Evolutionary conservation across 2,329 filamentous ascomycete genomes (phyloP).

Genomic region (Lasiodiplodia hormozganensis): DNA sequence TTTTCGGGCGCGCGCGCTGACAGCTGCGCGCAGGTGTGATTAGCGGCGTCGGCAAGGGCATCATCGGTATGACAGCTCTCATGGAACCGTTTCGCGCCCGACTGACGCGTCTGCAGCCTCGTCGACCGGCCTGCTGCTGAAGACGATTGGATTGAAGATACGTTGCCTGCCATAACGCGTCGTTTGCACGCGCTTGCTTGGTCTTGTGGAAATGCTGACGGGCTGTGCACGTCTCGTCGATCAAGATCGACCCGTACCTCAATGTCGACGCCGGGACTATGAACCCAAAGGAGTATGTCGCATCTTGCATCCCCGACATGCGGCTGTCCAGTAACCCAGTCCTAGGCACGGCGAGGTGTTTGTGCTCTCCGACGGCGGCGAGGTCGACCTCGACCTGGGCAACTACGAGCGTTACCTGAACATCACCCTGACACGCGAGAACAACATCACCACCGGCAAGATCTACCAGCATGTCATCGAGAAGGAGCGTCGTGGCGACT

Average conservation of each 20-base stretch:
- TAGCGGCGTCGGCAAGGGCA: constrained; percentile 68
- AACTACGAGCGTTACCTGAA: constrained; percentile 84
- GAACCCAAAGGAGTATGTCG: constrained; percentile 67
- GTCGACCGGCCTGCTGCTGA: constrained; percentile 76
- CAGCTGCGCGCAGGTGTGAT: constrained; percentile 55
- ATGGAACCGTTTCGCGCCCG: constrained; percentile 30
- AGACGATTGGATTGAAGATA: constrained; percentile 81
- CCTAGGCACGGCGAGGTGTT: constrained; percentile 82
- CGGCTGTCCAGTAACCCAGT: constrained; percentile 6
- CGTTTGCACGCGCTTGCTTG: constrained; percentile 5
- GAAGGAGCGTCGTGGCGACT: constrained; percentile 74
- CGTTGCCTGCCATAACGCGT: constrained; percentile 45
- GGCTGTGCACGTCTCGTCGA: constrained; percentile 63
- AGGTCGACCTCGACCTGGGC: constrained; percentile 76
- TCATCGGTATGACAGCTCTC: constrained; percentile 63
- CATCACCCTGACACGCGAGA: constrained; percentile 80
- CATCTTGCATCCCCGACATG: constrained; percentile 13
- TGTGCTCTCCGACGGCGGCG: constrained; percentile 83
- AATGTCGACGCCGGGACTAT: constrained; percentile 79
- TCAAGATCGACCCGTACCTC: constrained; percentile 77
- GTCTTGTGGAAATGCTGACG: constrained; percentile 22
- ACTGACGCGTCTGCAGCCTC: constrained; percentile 61
- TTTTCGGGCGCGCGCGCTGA: constrained; percentile 32
- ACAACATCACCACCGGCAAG: constrained; percentile 98
- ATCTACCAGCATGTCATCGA: constrained; percentile 91